Evolutionary conservation across 2,329 filamentous ascomycete species (phyloP), one percentile per base, ranked within the genome.

Genomic region (Diaporthe nobilis): DNA sequence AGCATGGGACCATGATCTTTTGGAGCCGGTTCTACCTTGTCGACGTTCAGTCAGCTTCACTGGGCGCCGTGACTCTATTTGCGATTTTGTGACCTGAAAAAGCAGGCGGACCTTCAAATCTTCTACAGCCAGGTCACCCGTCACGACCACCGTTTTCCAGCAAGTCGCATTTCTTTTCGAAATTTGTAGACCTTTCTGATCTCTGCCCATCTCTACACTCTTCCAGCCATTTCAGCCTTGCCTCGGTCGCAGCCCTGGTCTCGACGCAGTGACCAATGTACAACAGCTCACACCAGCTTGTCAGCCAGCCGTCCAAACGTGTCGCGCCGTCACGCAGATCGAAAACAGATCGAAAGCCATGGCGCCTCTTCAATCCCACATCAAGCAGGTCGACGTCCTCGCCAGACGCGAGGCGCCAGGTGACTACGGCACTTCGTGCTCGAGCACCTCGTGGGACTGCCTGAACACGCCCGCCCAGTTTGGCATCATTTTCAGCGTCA

Each of bases 371-470:
- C 47, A 51, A 34, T 57, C 9, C 76, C 76, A 37, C 78, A 77
- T 72, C 73, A 31, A 57, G 53, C 74, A 22, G 71, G 78, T 47
- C 79, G 79, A 44, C 78, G 79, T 74, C 77, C 77, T 63, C 75
- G 73, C 12, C 75, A 49, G 25, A 63, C 73, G 71, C n/a, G 70
- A 72, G 60, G 72, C 58, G 68, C 72, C 34, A 75, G 28, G 31
- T 44, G 42, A 34, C 39, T 42, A 28, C 31, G 75, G 42, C 60
- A 72, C 58, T 51, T 75, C 63, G 15, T 58, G 25, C 34, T 31
- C 5, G n/a, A 86, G 83, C 76, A 75, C 78, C 3, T 82, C 84
- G 15, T 88, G 85, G 85, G 75, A 80, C 57, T 88, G 86, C 75
- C 80, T 87, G n/a, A 85, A 79, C 39, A 61, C 77, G 13, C 77